Conservation (phyloP, 306 rosid species). For the Gillenia trifoliata region DNA sequence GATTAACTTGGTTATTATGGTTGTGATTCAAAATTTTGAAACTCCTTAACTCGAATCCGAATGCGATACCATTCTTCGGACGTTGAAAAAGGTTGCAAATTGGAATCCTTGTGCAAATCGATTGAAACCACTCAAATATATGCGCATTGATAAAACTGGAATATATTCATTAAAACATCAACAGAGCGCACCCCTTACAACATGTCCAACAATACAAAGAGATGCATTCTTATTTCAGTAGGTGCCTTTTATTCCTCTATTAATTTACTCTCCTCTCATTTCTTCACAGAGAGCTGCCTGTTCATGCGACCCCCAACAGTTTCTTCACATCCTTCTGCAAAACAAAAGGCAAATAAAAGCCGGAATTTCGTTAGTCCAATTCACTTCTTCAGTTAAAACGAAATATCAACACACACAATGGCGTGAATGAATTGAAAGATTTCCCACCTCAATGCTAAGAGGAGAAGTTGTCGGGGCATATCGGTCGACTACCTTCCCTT, state of each 20-base stretch:
- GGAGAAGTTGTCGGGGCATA: slow-evolving; percentile 97
- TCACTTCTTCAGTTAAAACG: not conserved
- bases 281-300: slow-evolving; percentile 9
- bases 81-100: no score
- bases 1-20: no score
- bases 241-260: slow-evolving; percentile 28
- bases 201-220: slow-evolving; percentile 2
- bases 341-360: not conserved
- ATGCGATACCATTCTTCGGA: no score
- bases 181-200: not conserved
- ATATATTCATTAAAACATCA: not conserved
- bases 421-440: not conserved
- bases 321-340: slow-evolving; percentile 53
- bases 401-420: not conserved
- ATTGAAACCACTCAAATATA: no score
- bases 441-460: slow-evolving; percentile 80
- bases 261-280: not conserved
- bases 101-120: no score
- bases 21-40: no score
- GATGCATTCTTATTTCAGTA: slow-evolving; percentile 16
- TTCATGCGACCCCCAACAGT: slow-evolving; percentile 35
- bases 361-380: not conserved
- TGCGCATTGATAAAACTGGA: no score
- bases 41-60: no score
- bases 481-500: slow-evolving; percentile 85